phyloP scores from a whole-genome alignment of 164 flowering plant genomes.

The Sextonia rubra region DNA sequence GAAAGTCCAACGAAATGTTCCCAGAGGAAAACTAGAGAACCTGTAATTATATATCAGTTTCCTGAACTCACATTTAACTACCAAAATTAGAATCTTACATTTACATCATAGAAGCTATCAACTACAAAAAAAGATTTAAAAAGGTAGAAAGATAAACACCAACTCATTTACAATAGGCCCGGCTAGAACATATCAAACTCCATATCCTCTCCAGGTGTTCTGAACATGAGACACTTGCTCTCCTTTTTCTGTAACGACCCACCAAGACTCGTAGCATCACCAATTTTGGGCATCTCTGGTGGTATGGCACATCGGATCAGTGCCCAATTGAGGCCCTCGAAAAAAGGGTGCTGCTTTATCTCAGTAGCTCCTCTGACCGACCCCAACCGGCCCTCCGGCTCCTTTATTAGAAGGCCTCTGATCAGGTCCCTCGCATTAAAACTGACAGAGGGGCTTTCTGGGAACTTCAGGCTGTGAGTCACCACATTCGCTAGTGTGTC shows the following conservation, averaged over 20 bases:
- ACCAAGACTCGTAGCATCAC: constrained; percentile 22
- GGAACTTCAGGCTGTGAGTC: constrained; percentile 56
- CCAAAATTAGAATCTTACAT: no score
- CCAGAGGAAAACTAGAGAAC: no score
- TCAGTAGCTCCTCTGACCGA: constrained; percentile 78
- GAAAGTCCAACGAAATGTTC: no score
- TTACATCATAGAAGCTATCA: no score
- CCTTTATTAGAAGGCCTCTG: constrained; percentile 52
- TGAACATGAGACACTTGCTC: constrained; percentile 14
- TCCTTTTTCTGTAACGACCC: constrained; percentile 22
- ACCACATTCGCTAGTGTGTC: constrained; percentile 71
- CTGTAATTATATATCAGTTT: no score
- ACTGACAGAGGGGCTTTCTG: constrained; percentile 51
- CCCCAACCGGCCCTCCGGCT: constrained; percentile 70
- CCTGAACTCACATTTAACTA: no score
- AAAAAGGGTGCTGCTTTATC: constrained; percentile 77
- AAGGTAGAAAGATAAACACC: no score
- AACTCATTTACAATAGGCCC: no score
- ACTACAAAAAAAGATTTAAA: no score
- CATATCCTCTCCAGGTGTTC: constrained; percentile 17
- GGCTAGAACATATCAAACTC: constrained; percentile 64
- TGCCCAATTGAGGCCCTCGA: constrained; percentile 85
- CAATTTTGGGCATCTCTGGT: constrained; percentile 56
- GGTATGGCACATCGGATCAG: constrained; percentile 69
- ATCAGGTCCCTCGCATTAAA: constrained; percentile 69